Conservation (phyloP, 2,329 filamentous ascomycete genomes). For the Lasiodiplodia gonubiensis region DNA sequence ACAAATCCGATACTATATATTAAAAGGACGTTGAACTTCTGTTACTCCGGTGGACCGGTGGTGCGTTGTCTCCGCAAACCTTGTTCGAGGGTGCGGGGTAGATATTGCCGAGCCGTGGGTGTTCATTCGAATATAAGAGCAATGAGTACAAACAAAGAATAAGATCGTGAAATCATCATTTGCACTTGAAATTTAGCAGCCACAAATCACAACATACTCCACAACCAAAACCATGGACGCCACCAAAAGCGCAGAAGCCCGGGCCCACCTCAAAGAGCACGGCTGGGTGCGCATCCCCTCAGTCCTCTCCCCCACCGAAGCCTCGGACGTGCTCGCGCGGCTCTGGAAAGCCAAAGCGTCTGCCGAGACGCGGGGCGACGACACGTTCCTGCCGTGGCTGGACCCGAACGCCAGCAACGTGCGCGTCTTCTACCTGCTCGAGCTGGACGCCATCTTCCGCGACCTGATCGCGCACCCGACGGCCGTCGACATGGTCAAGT, state of each 20-base stretch:
- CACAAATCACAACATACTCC: background rate
- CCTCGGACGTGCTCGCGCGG: slow-evolving; percentile 32
- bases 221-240: slow-evolving; percentile 29
- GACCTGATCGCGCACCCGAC: slow-evolving; percentile 39
- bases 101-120: background rate
- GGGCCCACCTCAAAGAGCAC: slow-evolving; percentile 35
- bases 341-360: slow-evolving; percentile 39
- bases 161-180: background rate
- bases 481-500: slow-evolving; percentile 38
- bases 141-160: background rate
- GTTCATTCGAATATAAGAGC: background rate
- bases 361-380: slow-evolving; percentile 34
- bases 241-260: slow-evolving; percentile 15
- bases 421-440: slow-evolving; percentile 42
- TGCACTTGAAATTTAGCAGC: background rate
- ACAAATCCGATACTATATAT: background rate
- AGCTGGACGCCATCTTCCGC: slow-evolving; percentile 39
- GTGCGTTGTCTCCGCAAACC: background rate
- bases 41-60: background rate
- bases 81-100: background rate
- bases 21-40: background rate
- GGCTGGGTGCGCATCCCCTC: slow-evolving; percentile 38
- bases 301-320: slow-evolving; percentile 34
- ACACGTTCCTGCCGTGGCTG: slow-evolving; percentile 35
- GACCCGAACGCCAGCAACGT: slow-evolving; percentile 41